These are phyloP conservation scores for Apiospora malaysiana DNA, from an alignment of 2,329 filamentous ascomycete genomes.

Conservation along the genomic window DNA sequence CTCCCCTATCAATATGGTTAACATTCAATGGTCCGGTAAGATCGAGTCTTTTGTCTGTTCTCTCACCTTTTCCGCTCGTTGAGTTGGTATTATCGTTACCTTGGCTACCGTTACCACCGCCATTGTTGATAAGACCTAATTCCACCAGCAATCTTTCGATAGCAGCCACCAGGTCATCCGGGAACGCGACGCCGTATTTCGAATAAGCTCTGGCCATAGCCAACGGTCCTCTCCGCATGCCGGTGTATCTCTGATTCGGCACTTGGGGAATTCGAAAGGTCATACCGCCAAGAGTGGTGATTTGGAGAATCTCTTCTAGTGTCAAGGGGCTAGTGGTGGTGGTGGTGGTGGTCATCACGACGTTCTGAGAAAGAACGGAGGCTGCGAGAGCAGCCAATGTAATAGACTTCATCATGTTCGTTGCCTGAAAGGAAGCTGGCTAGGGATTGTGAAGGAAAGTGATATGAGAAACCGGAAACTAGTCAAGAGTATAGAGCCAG, in stretches of 20 bases:
- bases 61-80: background rate
- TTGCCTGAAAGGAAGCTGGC: too few relatives aligned
- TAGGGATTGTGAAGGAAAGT: background rate
- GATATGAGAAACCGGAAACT: background rate
- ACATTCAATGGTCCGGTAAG: background rate
- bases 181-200: conserved; percentile 21
- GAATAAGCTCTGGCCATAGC: conserved; percentile 24
- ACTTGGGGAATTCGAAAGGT: conserved; percentile 25
- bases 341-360: conserved; percentile 2
- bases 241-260: conserved; percentile 22
- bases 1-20: conserved; percentile 30
- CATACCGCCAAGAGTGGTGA: conserved; percentile 24
- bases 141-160: conserved; percentile 21
- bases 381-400: conserved; percentile 19
- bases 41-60: background rate
- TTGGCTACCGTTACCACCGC: conserved; percentile 33
- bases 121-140: conserved; percentile 26
- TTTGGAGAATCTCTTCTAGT: conserved; percentile 19
- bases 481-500: background rate
- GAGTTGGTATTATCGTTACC: background rate
- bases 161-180: conserved; percentile 22
- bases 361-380: conserved; percentile 19
- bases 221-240: conserved; percentile 20
- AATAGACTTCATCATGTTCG: conserved; percentile 18
- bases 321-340: conserved; percentile 7